Conservation (phyloP, 371 early-diverging fungal species). For the Entomophthora muscae region DNA sequence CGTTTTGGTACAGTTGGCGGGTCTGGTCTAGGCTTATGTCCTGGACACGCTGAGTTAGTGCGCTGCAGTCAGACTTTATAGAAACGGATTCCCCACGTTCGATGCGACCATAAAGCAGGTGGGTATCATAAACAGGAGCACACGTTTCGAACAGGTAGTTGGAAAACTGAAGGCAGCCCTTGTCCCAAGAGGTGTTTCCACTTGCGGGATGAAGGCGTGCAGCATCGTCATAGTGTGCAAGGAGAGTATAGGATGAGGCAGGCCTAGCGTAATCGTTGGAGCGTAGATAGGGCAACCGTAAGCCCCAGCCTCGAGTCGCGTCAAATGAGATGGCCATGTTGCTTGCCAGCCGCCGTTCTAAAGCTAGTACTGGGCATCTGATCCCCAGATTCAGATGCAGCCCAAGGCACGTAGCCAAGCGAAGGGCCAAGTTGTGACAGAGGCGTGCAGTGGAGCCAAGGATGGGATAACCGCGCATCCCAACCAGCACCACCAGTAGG, state of each 20-base stretch:
- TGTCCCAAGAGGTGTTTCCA: background rate
- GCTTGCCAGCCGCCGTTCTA: background rate
- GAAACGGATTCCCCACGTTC: background rate
- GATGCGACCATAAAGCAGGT: background rate
- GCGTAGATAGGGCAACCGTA: conserved; percentile 1
- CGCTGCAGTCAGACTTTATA: background rate
- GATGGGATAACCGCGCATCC: background rate
- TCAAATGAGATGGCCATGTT: background rate
- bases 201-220: background rate
- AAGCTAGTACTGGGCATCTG: background rate
- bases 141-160: background rate
- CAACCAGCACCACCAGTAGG: conserved; percentile 4
- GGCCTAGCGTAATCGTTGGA: background rate
- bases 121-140: background rate
- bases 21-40: background rate
- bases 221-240: background rate
- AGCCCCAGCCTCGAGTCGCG: conserved; percentile 3
- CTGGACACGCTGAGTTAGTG: background rate
- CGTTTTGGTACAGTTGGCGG: background rate
- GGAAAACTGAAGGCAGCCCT: background rate
- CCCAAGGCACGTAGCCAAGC: background rate
- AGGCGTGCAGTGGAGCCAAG: background rate
- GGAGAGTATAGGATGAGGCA: background rate
- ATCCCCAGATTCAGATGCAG: background rate
- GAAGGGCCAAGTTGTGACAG: background rate